Evolutionary conservation across 2,329 filamentous ascomycete species (phyloP).

Genomic region (Aspergillus pseudotamarii): DNA sequence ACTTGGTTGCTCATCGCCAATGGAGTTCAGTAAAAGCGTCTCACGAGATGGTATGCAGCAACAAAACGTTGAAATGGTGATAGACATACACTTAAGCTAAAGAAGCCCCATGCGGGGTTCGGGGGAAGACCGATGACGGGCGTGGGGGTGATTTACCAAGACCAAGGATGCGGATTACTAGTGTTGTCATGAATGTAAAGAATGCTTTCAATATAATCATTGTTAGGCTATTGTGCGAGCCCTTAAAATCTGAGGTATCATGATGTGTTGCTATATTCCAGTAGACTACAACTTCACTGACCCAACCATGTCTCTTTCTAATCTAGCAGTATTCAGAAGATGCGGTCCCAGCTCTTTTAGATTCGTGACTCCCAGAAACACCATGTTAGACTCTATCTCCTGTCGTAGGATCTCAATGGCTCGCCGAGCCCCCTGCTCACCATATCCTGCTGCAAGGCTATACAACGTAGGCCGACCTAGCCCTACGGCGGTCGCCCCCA

Average conservation of each 20-base stretch:
- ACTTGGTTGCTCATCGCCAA: slow-evolving; percentile 33
- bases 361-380: slow-evolving; percentile 32
- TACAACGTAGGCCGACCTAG: slow-evolving; percentile 65
- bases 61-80: neutral
- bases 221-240: neutral
- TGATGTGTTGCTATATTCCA: neutral
- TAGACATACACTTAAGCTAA: neutral
- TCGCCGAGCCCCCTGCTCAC: slow-evolving; percentile 58
- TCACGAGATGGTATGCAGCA: neutral
- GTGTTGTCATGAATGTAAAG: neutral
- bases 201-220: neutral
- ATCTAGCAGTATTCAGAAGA: slow-evolving; percentile 35
- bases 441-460: slow-evolving; percentile 59
- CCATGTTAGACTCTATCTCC: slow-evolving; percentile 41
- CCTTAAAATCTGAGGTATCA: neutral
- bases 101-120: slow-evolving; percentile 9
- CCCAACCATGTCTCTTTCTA: slow-evolving; percentile 35
- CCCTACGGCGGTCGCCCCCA: slow-evolving; percentile 66
- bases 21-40: neutral
- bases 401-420: slow-evolving; percentile 35
- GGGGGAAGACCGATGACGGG: slow-evolving; percentile 4
- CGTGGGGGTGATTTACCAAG: slow-evolving; percentile 4
- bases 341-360: slow-evolving; percentile 31
- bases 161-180: neutral
- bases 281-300: slow-evolving; percentile 31